These are phyloP conservation scores for Cocos nucifera DNA, from an alignment of 176 grass and related monocot species.

Conservation along the genomic window DNA sequence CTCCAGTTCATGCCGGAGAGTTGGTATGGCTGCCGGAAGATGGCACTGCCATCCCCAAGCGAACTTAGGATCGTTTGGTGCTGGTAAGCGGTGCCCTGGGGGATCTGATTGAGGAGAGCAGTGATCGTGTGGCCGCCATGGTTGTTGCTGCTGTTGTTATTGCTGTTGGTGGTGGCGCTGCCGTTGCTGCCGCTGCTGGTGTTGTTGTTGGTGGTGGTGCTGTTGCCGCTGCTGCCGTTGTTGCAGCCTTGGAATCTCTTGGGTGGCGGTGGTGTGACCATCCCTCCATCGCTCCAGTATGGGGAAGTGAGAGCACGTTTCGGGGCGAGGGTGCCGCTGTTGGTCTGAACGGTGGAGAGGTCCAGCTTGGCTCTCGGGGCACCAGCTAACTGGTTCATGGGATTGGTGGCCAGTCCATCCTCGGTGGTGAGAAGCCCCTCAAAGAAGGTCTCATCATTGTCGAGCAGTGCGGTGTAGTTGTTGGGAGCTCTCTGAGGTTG, in stretches of 20 bases:
- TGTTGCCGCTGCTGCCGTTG: slow-evolving; percentile 2
- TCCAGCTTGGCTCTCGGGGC: slow-evolving; percentile 16
- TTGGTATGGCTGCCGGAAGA: slow-evolving; percentile 54
- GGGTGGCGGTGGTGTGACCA: slow-evolving; percentile 20
- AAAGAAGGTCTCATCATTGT: slow-evolving; percentile 63
- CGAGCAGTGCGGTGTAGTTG: slow-evolving; percentile 29
- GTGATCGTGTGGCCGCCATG: slow-evolving; percentile 13
- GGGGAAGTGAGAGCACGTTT: slow-evolving; percentile 26
- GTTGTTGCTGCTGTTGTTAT: slow-evolving; percentile 25
- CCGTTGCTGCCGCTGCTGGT: slow-evolving; percentile 21
- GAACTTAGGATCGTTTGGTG: slow-evolving; percentile 31
- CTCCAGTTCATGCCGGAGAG: slow-evolving; percentile 71
- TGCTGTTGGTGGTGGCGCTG: slow-evolving; percentile 26
- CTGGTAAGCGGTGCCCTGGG: slow-evolving; percentile 12
- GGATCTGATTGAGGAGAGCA: slow-evolving; percentile 26
- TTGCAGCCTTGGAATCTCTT: slow-evolving; percentile 31
- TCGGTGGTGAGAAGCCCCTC: slow-evolving; percentile 41
- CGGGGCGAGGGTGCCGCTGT: slow-evolving; percentile 21
- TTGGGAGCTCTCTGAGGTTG: slow-evolving; percentile 12
- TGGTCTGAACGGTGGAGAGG: not conserved
- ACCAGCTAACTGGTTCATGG: slow-evolving; percentile 10
- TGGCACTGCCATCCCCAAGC: slow-evolving; percentile 13
- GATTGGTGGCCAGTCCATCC: slow-evolving; percentile 2
- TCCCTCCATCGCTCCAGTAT: slow-evolving; percentile 33
- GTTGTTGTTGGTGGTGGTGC: slow-evolving; percentile 19